These are phyloP conservation scores for Excoecaria agallocha DNA, from an alignment of 345 rosid species.

Conservation along the genomic window DNA sequence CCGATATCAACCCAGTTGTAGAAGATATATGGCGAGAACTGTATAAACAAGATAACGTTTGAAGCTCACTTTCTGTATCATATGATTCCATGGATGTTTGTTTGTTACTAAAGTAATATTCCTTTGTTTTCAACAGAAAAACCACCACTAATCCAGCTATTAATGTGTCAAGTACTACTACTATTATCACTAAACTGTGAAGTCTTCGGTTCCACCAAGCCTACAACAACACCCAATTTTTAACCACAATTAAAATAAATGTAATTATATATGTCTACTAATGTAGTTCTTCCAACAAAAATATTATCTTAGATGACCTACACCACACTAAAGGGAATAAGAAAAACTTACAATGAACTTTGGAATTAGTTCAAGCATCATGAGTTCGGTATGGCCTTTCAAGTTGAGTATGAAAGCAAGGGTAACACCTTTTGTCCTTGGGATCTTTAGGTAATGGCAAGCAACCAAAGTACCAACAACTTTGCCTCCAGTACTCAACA, in stretches of 20 bases:
- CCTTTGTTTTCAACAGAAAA: conserved; percentile 39
- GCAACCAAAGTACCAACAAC: conserved; percentile 56
- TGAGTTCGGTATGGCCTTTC: conserved; percentile 71
- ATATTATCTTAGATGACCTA: too few species aligned
- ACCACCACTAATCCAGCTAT: conserved; percentile 53
- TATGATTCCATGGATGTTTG: conserved; percentile 46
- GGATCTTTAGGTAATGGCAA: conserved; percentile 50
- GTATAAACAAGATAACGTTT: conserved; percentile 62
- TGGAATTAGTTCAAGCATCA: conserved; percentile 36
- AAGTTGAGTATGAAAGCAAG: conserved; percentile 54
- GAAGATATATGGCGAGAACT: conserved; percentile 70
- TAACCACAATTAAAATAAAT: too few species aligned
- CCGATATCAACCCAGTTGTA: conserved; percentile 45
- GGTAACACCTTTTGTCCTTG: conserved; percentile 49
- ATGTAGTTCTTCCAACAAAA: neutral
- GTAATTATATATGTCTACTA: neutral
- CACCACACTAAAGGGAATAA: neutral
- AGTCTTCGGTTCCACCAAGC: conserved; percentile 40
- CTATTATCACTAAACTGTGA: conserved; percentile 48
- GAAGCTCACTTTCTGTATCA: conserved; percentile 52
- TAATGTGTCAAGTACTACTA: conserved; percentile 58
- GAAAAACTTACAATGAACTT: conserved; percentile 18
- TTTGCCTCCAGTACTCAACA: conserved; percentile 46
- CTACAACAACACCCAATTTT: conserved; percentile 21
- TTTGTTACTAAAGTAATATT: conserved; percentile 36